These are phyloP conservation scores for Colletotrichum euphorbiae DNA, from an alignment of 2,329 filamentous ascomycete species.

Conservation along the genomic window DNA sequence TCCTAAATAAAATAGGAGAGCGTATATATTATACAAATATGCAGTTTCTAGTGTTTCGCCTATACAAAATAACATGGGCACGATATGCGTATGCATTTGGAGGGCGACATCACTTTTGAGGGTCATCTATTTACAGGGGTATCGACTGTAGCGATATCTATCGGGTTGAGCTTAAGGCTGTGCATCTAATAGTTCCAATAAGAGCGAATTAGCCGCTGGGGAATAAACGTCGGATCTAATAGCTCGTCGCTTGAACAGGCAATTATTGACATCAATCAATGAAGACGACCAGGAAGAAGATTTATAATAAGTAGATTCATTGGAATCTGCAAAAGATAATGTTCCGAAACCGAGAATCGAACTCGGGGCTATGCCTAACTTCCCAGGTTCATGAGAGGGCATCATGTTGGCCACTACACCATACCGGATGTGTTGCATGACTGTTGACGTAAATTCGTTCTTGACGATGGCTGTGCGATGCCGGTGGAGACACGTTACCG, in stretches of 20 bases:
- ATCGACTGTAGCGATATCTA: neutral
- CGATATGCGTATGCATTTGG: too few relatives aligned
- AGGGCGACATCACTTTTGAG: too few relatives aligned
- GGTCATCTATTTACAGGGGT: too few relatives aligned
- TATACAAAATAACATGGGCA: too few relatives aligned
- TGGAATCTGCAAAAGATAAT: neutral
- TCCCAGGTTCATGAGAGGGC: slow-evolving; percentile 29
- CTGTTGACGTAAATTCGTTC: fast-evolving
- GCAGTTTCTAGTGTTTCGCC: too few relatives aligned
- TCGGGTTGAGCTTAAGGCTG: slow-evolving; percentile 13
- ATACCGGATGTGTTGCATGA: slow-evolving; percentile 18
- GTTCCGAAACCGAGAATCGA: slow-evolving; percentile 37
- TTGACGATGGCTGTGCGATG: neutral
- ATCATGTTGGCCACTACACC: slow-evolving; percentile 40
- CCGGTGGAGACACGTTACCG: neutral
- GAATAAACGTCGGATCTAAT: neutral
- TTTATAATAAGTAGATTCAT: too few relatives aligned
- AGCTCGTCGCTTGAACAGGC: too few relatives aligned
- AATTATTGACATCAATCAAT: too few relatives aligned
- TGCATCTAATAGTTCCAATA: neutral
- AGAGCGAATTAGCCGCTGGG: neutral
- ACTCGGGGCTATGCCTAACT: slow-evolving; percentile 39
- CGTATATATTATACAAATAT: too few relatives aligned
- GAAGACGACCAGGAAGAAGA: neutral
- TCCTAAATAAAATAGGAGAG: too few relatives aligned